Evolutionary conservation across 1,284 basidiomycete genomes (phyloP), one percentile per base, ranked within the genome.

Genomic region (Malassezia psittaci): DNA sequence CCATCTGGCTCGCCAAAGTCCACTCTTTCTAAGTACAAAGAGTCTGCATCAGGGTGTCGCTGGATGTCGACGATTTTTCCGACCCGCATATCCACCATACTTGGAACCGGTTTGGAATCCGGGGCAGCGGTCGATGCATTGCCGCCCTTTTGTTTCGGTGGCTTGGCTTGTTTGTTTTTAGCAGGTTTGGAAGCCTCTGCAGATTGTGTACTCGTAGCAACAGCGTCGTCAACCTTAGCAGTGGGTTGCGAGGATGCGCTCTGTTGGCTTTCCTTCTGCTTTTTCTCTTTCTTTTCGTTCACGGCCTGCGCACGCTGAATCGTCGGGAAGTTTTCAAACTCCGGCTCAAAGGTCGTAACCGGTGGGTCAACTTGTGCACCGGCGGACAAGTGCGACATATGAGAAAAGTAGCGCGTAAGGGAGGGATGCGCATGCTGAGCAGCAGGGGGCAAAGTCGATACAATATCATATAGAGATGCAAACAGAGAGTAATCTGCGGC

Each of bases 1-100:
- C 70, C 70, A 8, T 72, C 68, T 16, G 68, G 57, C 62, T 74
- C 72, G 49, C 70, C 72, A 59, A 74, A 73, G 60, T 74, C 72
- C 47, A 74, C 69, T 49, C 64, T 57, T 37, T 74, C 72, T 41
- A 74, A 65, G 59, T 74, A 74, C 40, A 74, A 61, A 10, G 70
- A 52, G 49, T 74, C 72, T 13, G 72, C 72, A 40, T 74, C 71
- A 3, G 72, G 72, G 50, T 74, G 72, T 41, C 60, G 64, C 50
- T 65, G 59, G 45, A 72, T 58, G 29, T 61, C 63, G 51, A 74
- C 69, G 37, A 74, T 74, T 58, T 67, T 67, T 42, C 72, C 72
- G 3, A 74, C 71, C 15, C 72, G 64, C 36, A 74, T 58, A 49
- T 74, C 72, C 45, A 74, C 57, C 64, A 65, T 64, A 19, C 66